These are phyloP conservation scores for Penicillium sclerotigenum DNA, from an alignment of 2,329 filamentous ascomycete species.

Conservation along the genomic window DNA sequence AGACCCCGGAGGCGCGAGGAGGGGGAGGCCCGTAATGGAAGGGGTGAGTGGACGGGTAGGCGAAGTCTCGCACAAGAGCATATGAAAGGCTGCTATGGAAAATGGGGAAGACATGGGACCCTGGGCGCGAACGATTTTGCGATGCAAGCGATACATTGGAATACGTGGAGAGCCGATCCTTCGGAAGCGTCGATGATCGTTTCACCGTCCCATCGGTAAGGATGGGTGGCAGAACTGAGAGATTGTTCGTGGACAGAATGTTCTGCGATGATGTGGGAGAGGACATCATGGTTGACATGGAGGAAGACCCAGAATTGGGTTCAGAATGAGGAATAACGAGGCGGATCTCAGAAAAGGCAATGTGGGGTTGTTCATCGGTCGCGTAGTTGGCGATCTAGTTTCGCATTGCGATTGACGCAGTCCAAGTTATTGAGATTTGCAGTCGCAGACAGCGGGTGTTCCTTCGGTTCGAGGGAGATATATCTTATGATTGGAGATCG, in stretches of 20 bases:
- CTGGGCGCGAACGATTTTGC: conserved; percentile 66
- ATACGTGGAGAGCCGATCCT: conserved; percentile 79
- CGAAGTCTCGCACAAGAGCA: conserved; percentile 92
- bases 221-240: conserved; percentile 46
- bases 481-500: conserved; percentile 3
- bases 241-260: conserved; percentile 25
- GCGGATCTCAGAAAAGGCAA: conserved; percentile 21
- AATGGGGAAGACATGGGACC: conserved; percentile 75
- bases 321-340: conserved; percentile 18
- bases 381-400: conserved; percentile 29
- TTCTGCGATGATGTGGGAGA: conserved; percentile 32
- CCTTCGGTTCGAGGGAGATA: neutral
- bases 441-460: neutral
- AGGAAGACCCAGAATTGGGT: conserved; percentile 11
- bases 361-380: conserved; percentile 23
- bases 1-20: conserved; percentile 67
- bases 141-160: conserved; percentile 63
- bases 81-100: conserved; percentile 85
- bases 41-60: conserved; percentile 77
- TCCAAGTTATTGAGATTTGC: neutral
- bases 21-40: conserved; percentile 92
- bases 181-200: conserved; percentile 73
- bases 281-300: conserved; percentile 36
- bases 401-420: conserved; percentile 34
- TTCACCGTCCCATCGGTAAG: conserved; percentile 53